Evolutionary conservation across 2,329 filamentous ascomycete genomes (phyloP), one percentile per base, ranked within the genome.

Genomic region (Domatiomyces globalis): DNA sequence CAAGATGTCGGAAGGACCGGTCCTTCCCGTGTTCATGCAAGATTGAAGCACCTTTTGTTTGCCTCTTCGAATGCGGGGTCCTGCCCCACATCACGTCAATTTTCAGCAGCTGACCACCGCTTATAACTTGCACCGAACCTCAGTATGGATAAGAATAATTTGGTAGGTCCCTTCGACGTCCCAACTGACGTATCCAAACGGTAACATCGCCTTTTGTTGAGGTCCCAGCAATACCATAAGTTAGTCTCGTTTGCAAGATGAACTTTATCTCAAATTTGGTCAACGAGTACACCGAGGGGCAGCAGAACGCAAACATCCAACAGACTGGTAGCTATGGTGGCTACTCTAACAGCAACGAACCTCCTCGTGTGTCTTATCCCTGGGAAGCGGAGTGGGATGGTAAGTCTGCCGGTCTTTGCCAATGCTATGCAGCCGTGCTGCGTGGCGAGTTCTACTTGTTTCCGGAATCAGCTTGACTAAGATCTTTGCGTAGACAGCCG

Each of bases 321-420:
- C 49, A 48, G 42, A 33, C 44, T 42, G 6, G 44, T 36, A 15
- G 10, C 12, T 46, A 53, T 12, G 46, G 45, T 43, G 48, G 53
- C 22, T 45, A 47, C 33, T 51, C 50, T 36, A 46, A 46, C 18
- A 56, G 50, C 49, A 51, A 54, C 17, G 51, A 51, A 8, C 51
- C 53, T 12, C 59, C 59, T 36, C 51, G 54, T 36, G 56, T 67
- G 8, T 67, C 70, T 7, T 63, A 63, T 33, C 71, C 71, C 15
- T 74, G 72, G 72, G 57, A 65, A 45, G 63, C 71, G n/a, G 65
- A 66, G 48, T 74, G 69, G 69, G 67, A 71, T 46, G 61, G 63
- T 19, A 15, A 39, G 33, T 39, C 33, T 39, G 12, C 33, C 15
- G 12, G 33, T 39, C 33, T 15, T 15, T 15, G 2, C 33, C 33